Evolutionary conservation across 768 basidiomycete genomes (phyloP).

Genomic region (Lactarius pseudohatsudake): DNA sequence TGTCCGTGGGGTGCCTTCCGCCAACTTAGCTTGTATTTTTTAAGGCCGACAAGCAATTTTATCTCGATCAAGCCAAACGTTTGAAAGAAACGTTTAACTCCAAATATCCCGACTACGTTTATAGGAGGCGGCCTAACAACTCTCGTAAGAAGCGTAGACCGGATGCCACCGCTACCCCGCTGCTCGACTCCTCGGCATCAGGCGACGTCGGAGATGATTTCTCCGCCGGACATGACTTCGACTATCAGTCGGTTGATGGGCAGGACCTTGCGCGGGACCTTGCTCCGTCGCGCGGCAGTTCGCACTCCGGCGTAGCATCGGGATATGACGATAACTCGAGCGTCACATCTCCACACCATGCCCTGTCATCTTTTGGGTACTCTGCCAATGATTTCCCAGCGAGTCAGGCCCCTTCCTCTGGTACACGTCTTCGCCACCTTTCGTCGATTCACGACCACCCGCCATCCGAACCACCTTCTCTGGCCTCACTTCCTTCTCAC

Average conservation of each 20-base stretch:
- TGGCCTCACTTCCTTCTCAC: constrained; percentile 19
- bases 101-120: constrained; percentile 88
- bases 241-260: constrained; percentile 43
- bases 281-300: constrained; percentile 31
- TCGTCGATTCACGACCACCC: constrained; percentile 26
- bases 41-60: constrained; percentile 82
- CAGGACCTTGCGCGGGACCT: constrained; percentile 33
- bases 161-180: constrained; percentile 36
- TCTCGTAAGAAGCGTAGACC: constrained; percentile 62
- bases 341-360: constrained; percentile 24
- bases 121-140: constrained; percentile 85
- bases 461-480: constrained; percentile 15
- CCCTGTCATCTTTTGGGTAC: constrained; percentile 21
- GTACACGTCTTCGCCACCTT: constrained; percentile 27
- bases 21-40: constrained; percentile 13
- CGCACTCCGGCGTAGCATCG: constrained; percentile 25
- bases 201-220: constrained; percentile 39
- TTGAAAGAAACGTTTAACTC: constrained; percentile 84
- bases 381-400: constrained; percentile 26
- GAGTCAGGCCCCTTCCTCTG: constrained; percentile 23
- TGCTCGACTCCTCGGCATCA: constrained; percentile 36
- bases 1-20: constrained; percentile 14
- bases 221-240: constrained; percentile 29
- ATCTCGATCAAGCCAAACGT: constrained; percentile 82
- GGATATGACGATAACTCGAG: constrained; percentile 28